Conservation (phyloP, 208 protist species). For the Vickermania ingenoplastis region DNA sequence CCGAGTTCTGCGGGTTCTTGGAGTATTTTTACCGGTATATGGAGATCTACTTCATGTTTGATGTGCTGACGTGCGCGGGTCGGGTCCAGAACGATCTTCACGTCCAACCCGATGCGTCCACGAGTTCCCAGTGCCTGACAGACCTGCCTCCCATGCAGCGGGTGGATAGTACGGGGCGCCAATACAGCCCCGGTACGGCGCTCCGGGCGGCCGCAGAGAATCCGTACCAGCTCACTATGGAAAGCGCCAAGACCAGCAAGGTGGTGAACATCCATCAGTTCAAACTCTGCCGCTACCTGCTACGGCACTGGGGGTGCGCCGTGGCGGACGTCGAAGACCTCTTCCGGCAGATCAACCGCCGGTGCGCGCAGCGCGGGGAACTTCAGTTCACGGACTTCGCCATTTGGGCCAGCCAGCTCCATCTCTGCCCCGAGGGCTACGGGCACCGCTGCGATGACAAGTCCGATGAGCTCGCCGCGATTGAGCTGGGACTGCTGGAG, state of each 20-base stretch:
- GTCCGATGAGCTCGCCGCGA: not conserved
- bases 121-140: not conserved
- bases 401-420: constrained; percentile 40
- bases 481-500: constrained; percentile 1
- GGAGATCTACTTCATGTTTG: constrained; percentile 78
- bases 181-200: not conserved
- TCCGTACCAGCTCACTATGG: not conserved
- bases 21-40: constrained; percentile 64
- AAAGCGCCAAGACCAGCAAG: not conserved
- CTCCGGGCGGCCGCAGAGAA: not conserved
- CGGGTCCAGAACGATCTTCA: constrained; percentile 19
- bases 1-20: constrained; percentile 46
- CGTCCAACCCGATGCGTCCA: constrained; percentile 8
- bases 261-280: constrained; percentile 28
- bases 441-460: constrained; percentile 6
- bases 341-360: constrained; percentile 18
- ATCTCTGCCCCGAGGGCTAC: constrained; percentile 36
- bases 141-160: not conserved
- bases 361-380: constrained; percentile 11
- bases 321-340: constrained; percentile 11
- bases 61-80: constrained; percentile 38
- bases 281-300: constrained; percentile 12
- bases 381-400: constrained; percentile 46
- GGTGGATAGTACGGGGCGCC: not conserved
- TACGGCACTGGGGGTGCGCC: constrained; percentile 40